Evolutionary conservation across 2,329 filamentous ascomycete genomes (phyloP).

Genomic region (Exophiala phaeomuriformis): DNA sequence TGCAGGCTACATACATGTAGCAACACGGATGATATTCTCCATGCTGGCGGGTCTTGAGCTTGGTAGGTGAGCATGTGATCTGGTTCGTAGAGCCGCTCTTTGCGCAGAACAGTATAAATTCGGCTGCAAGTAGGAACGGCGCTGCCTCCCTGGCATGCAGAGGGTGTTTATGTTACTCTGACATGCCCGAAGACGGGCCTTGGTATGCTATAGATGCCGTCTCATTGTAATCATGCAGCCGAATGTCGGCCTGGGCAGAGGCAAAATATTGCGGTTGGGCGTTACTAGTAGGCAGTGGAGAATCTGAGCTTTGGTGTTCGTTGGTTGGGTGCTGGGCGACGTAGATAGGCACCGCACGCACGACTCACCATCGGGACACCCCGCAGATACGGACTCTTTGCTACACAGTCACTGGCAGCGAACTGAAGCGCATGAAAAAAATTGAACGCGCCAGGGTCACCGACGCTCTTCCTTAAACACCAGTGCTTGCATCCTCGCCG

Average conservation of each 20-base stretch:
- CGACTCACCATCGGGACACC: neutral
- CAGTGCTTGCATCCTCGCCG: neutral
- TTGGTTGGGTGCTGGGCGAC: neutral
- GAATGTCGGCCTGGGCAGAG: slow-evolving; percentile 4
- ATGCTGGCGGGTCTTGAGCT: too few relatives aligned
- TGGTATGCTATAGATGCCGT: too few relatives aligned
- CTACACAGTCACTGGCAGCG: neutral
- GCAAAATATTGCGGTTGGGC: neutral
- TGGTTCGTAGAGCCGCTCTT: too few relatives aligned
- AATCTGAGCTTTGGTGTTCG: neutral
- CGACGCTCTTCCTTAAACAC: neutral
- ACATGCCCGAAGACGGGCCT: too few relatives aligned
- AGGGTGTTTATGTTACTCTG: too few relatives aligned
- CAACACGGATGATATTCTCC: too few relatives aligned
- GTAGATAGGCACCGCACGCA: too few relatives aligned
- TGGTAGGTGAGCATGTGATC: too few relatives aligned
- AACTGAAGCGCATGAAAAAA: slow-evolving; percentile 23
- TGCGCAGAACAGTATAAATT: too few relatives aligned
- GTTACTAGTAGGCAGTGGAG: slow-evolving; percentile 1
- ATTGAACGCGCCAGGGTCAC: slow-evolving; percentile 10
- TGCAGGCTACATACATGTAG: too few relatives aligned
- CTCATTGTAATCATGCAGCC: neutral
- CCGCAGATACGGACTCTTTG: slow-evolving; percentile 17
- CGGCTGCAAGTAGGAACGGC: too few relatives aligned
- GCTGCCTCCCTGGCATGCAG: too few relatives aligned